These are phyloP conservation scores for Dictyostelium capitatum DNA, from an alignment of 78 protist species.

Conservation along the genomic window DNA sequence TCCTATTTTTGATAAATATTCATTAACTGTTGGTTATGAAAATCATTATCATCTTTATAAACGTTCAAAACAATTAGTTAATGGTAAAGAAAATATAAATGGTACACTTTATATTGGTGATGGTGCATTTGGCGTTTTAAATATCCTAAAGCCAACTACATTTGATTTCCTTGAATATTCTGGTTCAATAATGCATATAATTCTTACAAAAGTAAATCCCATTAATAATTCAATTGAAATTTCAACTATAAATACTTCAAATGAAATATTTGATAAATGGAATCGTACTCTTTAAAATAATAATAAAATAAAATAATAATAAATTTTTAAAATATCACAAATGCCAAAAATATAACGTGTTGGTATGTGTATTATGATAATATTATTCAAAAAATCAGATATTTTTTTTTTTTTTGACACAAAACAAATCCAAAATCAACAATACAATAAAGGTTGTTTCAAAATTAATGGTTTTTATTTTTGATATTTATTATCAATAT, in stretches of 20 bases:
- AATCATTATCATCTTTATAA: slow-evolving; percentile 81
- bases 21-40: slow-evolving; percentile 65
- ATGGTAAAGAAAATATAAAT: neutral
- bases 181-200: neutral
- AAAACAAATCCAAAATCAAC: no score
- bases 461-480: no score
- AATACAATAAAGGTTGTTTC: no score
- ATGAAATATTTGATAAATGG: slow-evolving; percentile 1
- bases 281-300: neutral
- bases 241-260: neutral
- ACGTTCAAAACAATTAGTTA: slow-evolving; percentile 37
- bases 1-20: slow-evolving; percentile 46
- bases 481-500: no score
- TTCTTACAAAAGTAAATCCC: neutral
- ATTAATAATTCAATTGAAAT: neutral
- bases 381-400: no score
- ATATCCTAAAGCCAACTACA: neutral
- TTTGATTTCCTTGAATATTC: slow-evolving; percentile 19
- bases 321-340: no score
- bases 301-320: no score
- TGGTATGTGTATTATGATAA: no score
- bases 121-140: slow-evolving; percentile 67
- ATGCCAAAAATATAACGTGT: no score
- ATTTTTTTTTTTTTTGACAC: no score
- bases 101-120: slow-evolving; percentile 77